phyloP scores from a whole-genome alignment of 306 rosid species.

The Trifolium pratense region DNA sequence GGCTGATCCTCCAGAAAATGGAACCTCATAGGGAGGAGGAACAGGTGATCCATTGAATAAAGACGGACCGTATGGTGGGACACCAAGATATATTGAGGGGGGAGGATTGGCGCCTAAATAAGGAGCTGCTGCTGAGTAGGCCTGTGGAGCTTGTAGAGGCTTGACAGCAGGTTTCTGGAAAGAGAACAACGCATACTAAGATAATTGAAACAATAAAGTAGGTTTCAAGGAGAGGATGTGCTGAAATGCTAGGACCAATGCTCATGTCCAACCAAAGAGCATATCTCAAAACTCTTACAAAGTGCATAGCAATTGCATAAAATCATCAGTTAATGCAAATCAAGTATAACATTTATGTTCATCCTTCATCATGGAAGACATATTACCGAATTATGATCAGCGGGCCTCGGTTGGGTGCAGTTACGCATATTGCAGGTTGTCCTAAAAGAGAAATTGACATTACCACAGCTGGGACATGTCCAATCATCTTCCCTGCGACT shows the following conservation, averaged over 20 bases:
- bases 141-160: constrained; percentile 80
- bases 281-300: background rate
- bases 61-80: constrained; percentile 95
- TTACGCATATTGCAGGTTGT: constrained; percentile 99
- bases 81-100: constrained; percentile 87
- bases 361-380: background rate
- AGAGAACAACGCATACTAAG: constrained; percentile 17
- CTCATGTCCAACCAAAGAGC: constrained; percentile 26
- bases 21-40: constrained; percentile 94
- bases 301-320: background rate
- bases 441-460: constrained; percentile 95
- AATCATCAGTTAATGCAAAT: background rate
- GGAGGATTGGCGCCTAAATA: constrained; percentile 84
- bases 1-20: constrained; percentile 91
- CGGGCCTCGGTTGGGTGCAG: constrained; percentile 99
- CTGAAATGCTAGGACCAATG: no score
- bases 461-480: constrained; percentile 98
- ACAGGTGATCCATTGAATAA: constrained; percentile 84
- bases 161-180: constrained; percentile 84
- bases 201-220: background rate
- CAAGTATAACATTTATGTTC: background rate
- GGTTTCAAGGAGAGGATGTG: background rate
- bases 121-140: constrained; percentile 76
- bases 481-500: constrained; percentile 99
- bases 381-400: constrained; percentile 85